These are phyloP conservation scores for Kwoniella newhampshirensis DNA, from an alignment of 768 basidiomycete genomes.

Conservation along the genomic window DNA sequence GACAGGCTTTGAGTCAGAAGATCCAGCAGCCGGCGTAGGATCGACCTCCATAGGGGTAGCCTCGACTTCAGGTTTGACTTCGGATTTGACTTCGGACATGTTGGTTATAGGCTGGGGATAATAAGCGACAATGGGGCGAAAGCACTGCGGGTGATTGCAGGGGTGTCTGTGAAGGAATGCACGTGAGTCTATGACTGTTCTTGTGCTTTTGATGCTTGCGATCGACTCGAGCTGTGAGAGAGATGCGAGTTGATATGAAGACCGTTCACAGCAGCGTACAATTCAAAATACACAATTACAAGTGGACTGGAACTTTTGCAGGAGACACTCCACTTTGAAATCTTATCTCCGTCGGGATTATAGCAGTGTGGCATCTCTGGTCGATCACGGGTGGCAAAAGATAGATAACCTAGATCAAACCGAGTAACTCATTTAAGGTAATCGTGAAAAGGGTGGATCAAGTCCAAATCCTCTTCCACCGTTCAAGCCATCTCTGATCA, in stretches of 20 bases:
- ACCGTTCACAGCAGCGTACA: too few relatives aligned
- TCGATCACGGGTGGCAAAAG: conserved; percentile 23
- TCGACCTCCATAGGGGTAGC: conserved; percentile 24
- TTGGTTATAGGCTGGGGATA: not conserved
- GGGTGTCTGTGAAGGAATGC: not conserved
- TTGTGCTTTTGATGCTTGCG: conserved; percentile 12
- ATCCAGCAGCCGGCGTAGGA: conserved; percentile 17
- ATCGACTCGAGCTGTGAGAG: too few relatives aligned
- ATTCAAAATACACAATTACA: not conserved
- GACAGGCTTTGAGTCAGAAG: conserved; percentile 1
- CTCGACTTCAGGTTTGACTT: conserved; percentile 17
- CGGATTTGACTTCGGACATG: conserved; percentile 9
- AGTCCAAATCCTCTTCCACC: conserved; percentile 8
- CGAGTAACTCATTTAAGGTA: too few relatives aligned
- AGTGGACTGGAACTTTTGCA: conserved; percentile 1
- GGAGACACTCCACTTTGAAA: not conserved
- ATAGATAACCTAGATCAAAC: too few relatives aligned
- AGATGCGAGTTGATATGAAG: too few relatives aligned
- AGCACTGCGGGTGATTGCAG: not conserved
- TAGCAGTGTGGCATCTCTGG: not conserved
- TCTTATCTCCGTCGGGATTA: not conserved
- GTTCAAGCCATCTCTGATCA: not conserved
- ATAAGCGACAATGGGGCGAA: not conserved
- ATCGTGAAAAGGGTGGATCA: too few relatives aligned
- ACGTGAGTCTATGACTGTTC: not conserved